These are phyloP conservation scores for Articulospora tetracladia DNA, from an alignment of 495 filamentous ascomycete genomes.

Conservation along the genomic window DNA sequence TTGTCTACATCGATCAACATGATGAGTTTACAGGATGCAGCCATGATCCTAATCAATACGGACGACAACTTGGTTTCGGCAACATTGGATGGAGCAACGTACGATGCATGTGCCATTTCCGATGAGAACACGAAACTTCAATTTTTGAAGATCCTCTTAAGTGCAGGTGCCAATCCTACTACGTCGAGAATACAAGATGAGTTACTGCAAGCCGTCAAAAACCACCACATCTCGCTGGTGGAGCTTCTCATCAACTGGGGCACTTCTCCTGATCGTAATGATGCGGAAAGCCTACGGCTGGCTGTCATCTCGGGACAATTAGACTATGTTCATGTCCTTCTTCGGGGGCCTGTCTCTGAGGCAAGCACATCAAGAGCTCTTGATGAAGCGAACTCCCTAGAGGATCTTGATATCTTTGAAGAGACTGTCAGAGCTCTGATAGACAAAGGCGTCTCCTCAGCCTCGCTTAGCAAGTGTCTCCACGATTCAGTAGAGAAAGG, in stretches of 20 bases:
- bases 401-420: constrained; percentile 1
- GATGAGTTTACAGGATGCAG: neutral
- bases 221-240: neutral
- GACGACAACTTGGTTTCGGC: neutral
- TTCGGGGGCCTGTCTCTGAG: neutral
- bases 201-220: neutral
- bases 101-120: neutral
- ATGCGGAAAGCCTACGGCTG: neutral
- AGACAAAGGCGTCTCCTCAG: neutral
- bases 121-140: neutral
- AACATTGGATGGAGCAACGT: neutral
- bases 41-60: neutral
- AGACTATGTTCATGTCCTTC: neutral
- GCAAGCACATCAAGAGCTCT: neutral
- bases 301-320: neutral
- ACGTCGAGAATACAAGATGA: constrained; percentile 1
- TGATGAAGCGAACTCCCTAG: neutral
- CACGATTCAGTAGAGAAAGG: constrained; percentile 1
- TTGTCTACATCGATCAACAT: neutral
- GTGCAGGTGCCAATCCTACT: neutral
- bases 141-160: neutral
- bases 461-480: constrained; percentile 1
- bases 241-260: neutral
- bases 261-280: neutral
- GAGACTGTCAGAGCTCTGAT: neutral